phyloP scores from a whole-genome alignment of 2,329 filamentous ascomycete species.

The Zymoseptoria crescenta region DNA sequence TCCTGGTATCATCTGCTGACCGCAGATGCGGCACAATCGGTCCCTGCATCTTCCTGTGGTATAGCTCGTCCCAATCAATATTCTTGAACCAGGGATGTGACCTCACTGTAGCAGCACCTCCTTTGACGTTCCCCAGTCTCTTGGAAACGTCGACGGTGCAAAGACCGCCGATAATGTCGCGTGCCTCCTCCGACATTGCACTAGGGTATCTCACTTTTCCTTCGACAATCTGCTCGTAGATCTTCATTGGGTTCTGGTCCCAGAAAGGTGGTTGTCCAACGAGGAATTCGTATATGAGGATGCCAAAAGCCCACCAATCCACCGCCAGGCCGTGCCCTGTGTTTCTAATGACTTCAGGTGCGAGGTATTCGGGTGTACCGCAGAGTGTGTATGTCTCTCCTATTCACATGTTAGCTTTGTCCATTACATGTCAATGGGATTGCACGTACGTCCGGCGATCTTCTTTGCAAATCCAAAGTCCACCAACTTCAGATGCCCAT shows the following conservation, averaged over 20 bases:
- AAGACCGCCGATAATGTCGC: slow-evolving; percentile 66
- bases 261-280: slow-evolving; percentile 82
- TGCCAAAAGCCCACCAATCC: slow-evolving; percentile 83
- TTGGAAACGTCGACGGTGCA: slow-evolving; percentile 73
- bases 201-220: slow-evolving; percentile 68
- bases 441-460: slow-evolving; percentile 50
- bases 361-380: slow-evolving; percentile 76
- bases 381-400: slow-evolving; percentile 75
- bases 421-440: slow-evolving; percentile 1
- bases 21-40: slow-evolving; percentile 70
- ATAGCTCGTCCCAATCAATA: slow-evolving; percentile 67
- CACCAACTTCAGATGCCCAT: slow-evolving; percentile 74
- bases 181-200: slow-evolving; percentile 58
- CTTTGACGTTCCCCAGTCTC: slow-evolving; percentile 69
- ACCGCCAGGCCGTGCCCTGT: slow-evolving; percentile 67
- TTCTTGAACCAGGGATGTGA: slow-evolving; percentile 66
- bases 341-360: slow-evolving; percentile 76
- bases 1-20: slow-evolving; percentile 66
- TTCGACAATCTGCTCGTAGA: slow-evolving; percentile 76
- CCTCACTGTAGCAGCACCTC: slow-evolving; percentile 65
- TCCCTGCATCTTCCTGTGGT: slow-evolving; percentile 55
- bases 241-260: slow-evolving; percentile 79
- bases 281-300: slow-evolving; percentile 75
- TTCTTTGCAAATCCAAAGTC: slow-evolving; percentile 83
- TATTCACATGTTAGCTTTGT: slow-evolving; percentile 22